Base-by-base conservation (phyloP, 495 filamentous ascomycete genomes). In the Neurospora sp. region DNA sequence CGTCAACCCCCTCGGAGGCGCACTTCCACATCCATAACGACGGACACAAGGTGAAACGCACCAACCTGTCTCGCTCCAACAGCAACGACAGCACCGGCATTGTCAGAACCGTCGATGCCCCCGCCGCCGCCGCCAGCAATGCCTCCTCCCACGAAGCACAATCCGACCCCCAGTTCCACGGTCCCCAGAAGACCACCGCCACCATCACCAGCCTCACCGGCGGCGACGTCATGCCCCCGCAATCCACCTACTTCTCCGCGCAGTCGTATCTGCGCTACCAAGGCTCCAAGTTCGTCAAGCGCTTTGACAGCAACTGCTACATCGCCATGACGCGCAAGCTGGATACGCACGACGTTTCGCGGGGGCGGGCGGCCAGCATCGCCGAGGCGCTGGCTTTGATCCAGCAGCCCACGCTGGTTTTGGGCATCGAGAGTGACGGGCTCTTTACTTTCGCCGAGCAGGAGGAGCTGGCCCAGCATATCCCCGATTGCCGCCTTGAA, bases 261-360 rank as follows among this genome's bases (percentile, higher is more conserved):
- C 96, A 99, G 79, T 97, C 93, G 1, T 99, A 99, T 80, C 91
- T 99, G 8, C 92, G 96, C n/a, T 99, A 99, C 82, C 96, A 99
- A 83, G 95, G 93, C 54, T 88, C 91, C 71, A 99, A 99, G 81
- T 99, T 99, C 79, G 95, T 98, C 74, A 94, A 93, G 78, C 91
- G 96, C 8, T 99, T 98, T 79, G 96, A 99, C 82, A 92, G 93
- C 75, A 99, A 99, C 79, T 98, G 96, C 84, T 99, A 99, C 83
- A 98, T 99, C 73, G 94, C 96, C 74, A 97, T 98, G 81, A 98
- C 96, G 7, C 92, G 96, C 73, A 99, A 99, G 82, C 90, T 99
- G n/a, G 96, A 99, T 78, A 99, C 96, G 4, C 96, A 99, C 80
- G 96, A 99, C 79, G 89, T 99, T 37, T 94, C 93, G 28, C 88